Evolutionary conservation across 2,329 filamentous ascomycete genomes (phyloP).

Genomic region (Fusarium buxicola): DNA sequence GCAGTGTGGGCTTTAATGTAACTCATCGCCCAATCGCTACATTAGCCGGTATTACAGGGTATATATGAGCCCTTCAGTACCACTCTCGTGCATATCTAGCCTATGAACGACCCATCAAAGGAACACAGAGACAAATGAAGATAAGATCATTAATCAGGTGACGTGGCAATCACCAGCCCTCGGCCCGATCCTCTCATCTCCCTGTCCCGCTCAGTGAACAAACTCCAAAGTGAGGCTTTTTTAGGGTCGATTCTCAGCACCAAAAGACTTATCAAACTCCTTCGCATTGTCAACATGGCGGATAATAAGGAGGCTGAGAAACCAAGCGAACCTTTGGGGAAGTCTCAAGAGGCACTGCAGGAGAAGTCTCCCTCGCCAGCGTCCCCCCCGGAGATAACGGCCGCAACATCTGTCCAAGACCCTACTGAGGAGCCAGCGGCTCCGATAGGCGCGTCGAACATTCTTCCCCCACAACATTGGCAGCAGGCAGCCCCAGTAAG

Average conservation of each 20-base stretch:
- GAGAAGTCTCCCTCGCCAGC: not conserved
- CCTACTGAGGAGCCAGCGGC: not conserved
- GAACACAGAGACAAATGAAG: not conserved
- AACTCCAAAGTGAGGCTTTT: no score
- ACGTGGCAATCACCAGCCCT: not conserved
- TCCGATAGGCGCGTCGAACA: not conserved
- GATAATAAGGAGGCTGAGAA: not conserved
- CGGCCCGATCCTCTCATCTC: no score
- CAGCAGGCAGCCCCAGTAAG: not conserved
- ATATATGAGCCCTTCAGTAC: not conserved
- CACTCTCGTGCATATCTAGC: not conserved
- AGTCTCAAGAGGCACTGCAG: not conserved
- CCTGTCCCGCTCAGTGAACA: no score
- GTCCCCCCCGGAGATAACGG: not conserved
- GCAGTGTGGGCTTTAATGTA: no score
- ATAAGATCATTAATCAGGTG: not conserved
- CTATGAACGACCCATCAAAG: not conserved
- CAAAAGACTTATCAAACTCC: not conserved
- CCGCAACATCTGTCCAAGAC: not conserved
- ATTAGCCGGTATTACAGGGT: not conserved
- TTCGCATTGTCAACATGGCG: not conserved
- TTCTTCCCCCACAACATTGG: constrained; percentile 1
- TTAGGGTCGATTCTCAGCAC: no score
- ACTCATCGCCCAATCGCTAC: no score
- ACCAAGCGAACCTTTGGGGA: not conserved